phyloP scores from a whole-genome alignment of 2,329 filamentous ascomycete species.

The Hypoxylon sp. region DNA sequence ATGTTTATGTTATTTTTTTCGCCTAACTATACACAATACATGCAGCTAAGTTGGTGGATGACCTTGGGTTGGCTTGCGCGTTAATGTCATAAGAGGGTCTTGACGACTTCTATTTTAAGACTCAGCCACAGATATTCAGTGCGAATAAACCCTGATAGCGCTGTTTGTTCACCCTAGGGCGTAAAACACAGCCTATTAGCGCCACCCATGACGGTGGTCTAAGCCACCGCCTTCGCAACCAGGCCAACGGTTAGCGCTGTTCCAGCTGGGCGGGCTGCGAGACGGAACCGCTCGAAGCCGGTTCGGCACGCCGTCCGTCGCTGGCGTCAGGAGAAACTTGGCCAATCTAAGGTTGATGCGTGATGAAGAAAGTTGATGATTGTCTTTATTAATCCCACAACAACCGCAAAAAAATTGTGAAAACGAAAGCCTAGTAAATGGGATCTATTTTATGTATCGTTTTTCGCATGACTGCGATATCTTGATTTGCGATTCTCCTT shows the following conservation, averaged over 20 bases:
- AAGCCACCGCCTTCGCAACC: slow-evolving; percentile 17
- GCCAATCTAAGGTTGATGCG: slow-evolving; percentile 4
- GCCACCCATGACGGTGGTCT: slow-evolving; percentile 16
- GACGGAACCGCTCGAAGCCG: background rate
- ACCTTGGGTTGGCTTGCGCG: slow-evolving; percentile 30
- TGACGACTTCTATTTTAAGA: slow-evolving; percentile 29
- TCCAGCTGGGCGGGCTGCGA: slow-evolving; percentile 3
- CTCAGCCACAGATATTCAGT: slow-evolving; percentile 28
- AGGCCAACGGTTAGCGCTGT: background rate
- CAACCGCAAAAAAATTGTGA: slow-evolving; percentile 25
- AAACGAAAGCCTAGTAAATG: too few relatives aligned
- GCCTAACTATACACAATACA: too few relatives aligned
- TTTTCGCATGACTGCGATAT: too few relatives aligned
- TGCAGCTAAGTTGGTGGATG: too few relatives aligned
- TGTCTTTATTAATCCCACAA: slow-evolving; percentile 21
- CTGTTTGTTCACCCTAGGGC: slow-evolving; percentile 6
- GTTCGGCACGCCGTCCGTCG: slow-evolving; percentile 2
- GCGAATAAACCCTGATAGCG: background rate
- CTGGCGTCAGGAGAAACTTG: slow-evolving; percentile 1
- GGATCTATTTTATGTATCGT: too few relatives aligned
- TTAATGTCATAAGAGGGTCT: slow-evolving; percentile 20
- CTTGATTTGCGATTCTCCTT: too few relatives aligned
- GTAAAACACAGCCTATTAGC: slow-evolving; percentile 22
- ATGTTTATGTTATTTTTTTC: slow-evolving; percentile 21
- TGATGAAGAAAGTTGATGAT: background rate